Base-by-base conservation (phyloP, 371 early-diverging fungal species). In the Syncephalis plumigaleata region DNA sequence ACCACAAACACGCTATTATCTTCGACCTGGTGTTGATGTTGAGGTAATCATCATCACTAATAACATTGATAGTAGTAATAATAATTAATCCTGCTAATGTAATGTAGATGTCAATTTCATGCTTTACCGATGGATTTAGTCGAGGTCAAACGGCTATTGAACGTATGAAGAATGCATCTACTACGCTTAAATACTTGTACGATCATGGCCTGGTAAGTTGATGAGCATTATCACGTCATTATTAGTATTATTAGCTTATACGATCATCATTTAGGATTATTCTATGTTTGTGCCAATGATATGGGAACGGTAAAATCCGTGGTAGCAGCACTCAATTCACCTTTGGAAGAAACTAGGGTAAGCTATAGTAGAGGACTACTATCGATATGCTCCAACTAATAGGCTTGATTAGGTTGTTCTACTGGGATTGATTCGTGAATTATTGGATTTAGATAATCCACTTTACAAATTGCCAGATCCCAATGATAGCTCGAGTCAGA, bases 21-120 rank as follows among this genome's bases (percentile, higher is more conserved):
- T 88, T 17, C 54, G 85, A 48, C 85, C 87, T 0, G 74, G 78
- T 11, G 75, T 86, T 3, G 91, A 91, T 49, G 56, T 80, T 0
- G 81, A 81, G 68, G 76, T 76, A 58, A 24, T 23, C 21, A 11
- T n/a, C 25, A 31, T 54, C 23, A 27, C 20, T 11, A 31, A 31
- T 4, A 7, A 31, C 31, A 7, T 31, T 31, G 11, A 31, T 7
- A 31, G 7, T 11, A 31, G 4, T 31, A 31, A 31, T 31, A 31
- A 31, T 31, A 7, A 31, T 31, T 7, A 31, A 7, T 7, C 4
- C 11, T 31, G 31, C 31, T n/a, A n/a, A n/a, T n/a, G 31, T 7
- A 7, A 31, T 31, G 1, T 67, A 86, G 68, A 73, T 73, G 46
- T 69, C 87, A 17, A 75, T 87, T 50, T 77, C 84, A 1, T 70